These are phyloP conservation scores for Ascochyta rabiei DNA, from an alignment of 2,329 filamentous ascomycete species.

Conservation along the genomic window DNA sequence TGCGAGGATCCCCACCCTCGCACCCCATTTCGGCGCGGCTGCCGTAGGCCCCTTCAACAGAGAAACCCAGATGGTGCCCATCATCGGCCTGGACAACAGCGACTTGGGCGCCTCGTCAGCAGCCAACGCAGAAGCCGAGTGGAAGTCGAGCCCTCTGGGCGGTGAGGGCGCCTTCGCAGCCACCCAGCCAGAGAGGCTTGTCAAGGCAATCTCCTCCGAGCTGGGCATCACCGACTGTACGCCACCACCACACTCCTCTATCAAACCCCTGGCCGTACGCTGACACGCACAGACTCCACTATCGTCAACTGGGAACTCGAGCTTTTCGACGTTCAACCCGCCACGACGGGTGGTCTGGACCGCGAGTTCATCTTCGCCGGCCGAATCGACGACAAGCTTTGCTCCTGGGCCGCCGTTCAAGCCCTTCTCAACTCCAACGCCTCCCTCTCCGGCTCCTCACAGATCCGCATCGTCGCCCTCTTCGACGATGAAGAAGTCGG, in stretches of 20 bases:
- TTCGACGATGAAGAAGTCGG: constrained; percentile 99
- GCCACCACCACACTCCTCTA: background rate
- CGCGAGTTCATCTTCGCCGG: constrained; percentile 95
- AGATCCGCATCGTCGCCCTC: constrained; percentile 88
- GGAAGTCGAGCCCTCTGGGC: constrained; percentile 58
- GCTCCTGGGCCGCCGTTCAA: constrained; percentile 88
- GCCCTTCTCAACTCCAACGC: constrained; percentile 71
- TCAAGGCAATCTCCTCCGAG: constrained; percentile 79
- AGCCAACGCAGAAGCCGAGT: constrained; percentile 45
- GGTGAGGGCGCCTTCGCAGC: constrained; percentile 73
- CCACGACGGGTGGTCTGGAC: constrained; percentile 81
- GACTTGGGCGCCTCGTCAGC: constrained; percentile 51
- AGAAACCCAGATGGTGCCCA: constrained; percentile 93
- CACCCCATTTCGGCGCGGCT: constrained; percentile 87
- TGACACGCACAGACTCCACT: constrained; percentile 56
- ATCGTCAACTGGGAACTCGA: constrained; percentile 98
- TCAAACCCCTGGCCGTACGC: background rate
- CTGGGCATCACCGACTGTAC: constrained; percentile 72
- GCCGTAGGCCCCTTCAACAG: constrained; percentile 72
- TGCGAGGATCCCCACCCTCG: constrained; percentile 87
- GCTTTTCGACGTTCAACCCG: constrained; percentile 88
- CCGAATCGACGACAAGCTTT: constrained; percentile 96
- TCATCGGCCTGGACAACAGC: constrained; percentile 84
- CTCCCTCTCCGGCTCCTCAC: constrained; percentile 61
- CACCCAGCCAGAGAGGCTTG: constrained; percentile 83